A percentile compares a stretch with the other conserved stretches of the same genome.
phyloP scores from a whole-genome alignment of 2,329 filamentous ascomycete genomes.

The Colletotrichum sublineola region DNA sequence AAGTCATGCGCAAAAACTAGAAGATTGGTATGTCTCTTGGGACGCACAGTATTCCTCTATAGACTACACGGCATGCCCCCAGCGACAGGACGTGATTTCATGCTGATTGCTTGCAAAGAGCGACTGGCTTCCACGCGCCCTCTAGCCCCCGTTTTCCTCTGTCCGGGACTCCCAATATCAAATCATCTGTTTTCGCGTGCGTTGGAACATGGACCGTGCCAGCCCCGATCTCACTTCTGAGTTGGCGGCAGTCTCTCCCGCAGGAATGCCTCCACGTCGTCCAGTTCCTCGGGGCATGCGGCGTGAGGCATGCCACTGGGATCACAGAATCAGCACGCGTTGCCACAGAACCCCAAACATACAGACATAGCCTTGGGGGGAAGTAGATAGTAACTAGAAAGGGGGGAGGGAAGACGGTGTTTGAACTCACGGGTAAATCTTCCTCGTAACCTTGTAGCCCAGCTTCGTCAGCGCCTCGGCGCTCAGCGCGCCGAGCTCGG shows the following conservation, averaged over 20 bases:
- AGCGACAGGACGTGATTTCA: background rate
- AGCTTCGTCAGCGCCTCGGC: conserved; percentile 75
- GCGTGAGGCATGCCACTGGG: conserved; percentile 79
- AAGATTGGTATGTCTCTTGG: no score
- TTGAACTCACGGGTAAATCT: conserved; percentile 73
- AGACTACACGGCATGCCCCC: background rate
- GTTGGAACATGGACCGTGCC: background rate
- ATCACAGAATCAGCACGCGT: conserved; percentile 13
- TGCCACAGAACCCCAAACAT: background rate
- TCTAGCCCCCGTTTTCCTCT: background rate
- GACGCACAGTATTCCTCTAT: background rate
- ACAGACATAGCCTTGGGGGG: background rate
- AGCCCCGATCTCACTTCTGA: conserved; percentile 42
- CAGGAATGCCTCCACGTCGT: conserved; percentile 79
- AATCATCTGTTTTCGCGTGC: no score
- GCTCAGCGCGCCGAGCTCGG: conserved; percentile 76
- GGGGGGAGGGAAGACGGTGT: background rate
- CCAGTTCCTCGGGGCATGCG: conserved; percentile 81
- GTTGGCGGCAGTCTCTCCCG: conserved; percentile 59
- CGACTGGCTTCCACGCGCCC: background rate
- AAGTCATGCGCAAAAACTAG: background rate
- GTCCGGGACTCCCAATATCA: background rate
- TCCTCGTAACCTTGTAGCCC: conserved; percentile 81
- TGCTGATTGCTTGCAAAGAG: no score
- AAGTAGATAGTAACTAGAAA: background rate